phyloP scores from a whole-genome alignment of 768 basidiomycete genomes.

The Amyloporia xantha region DNA sequence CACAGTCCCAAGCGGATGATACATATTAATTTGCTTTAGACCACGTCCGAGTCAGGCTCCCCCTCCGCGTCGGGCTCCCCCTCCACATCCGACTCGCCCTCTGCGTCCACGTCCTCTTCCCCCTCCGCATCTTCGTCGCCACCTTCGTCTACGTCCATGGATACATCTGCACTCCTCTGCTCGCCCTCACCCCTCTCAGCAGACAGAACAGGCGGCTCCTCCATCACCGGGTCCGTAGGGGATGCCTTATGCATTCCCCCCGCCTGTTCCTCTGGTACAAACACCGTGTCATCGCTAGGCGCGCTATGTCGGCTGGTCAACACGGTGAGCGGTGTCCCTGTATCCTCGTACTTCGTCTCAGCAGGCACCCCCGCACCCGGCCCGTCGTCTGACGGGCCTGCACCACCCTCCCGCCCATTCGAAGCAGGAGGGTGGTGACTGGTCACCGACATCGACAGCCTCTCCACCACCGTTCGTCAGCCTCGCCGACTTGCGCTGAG shows the following conservation, averaged over 20 bases:
- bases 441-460: neutral
- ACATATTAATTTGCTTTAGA: neutral
- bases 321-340: slow-evolving; percentile 43
- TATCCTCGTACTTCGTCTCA: slow-evolving; percentile 46
- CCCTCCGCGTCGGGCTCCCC: slow-evolving; percentile 25
- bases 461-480: neutral
- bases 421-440: neutral
- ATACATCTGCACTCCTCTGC: slow-evolving; percentile 10
- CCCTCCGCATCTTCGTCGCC: slow-evolving; percentile 24
- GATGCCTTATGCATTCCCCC: slow-evolving; percentile 20
- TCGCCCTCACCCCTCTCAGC: neutral
- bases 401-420: neutral
- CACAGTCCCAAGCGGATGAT: neutral
- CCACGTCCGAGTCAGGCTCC: slow-evolving; percentile 14
- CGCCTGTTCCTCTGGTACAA: slow-evolving; percentile 28
- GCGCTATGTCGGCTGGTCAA: slow-evolving; percentile 46
- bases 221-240: neutral
- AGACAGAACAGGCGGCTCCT: neutral
- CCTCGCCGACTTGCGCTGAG: slow-evolving; percentile 3
- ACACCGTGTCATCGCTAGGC: slow-evolving; percentile 53
- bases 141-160: slow-evolving; percentile 10
- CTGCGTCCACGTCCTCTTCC: slow-evolving; percentile 37
- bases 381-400: neutral
- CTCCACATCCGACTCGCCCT: slow-evolving; percentile 25
- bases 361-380: neutral